Base-by-base conservation (phyloP, 306 rosid genomes). In the Cyamopsis tetragonoloba region DNA sequence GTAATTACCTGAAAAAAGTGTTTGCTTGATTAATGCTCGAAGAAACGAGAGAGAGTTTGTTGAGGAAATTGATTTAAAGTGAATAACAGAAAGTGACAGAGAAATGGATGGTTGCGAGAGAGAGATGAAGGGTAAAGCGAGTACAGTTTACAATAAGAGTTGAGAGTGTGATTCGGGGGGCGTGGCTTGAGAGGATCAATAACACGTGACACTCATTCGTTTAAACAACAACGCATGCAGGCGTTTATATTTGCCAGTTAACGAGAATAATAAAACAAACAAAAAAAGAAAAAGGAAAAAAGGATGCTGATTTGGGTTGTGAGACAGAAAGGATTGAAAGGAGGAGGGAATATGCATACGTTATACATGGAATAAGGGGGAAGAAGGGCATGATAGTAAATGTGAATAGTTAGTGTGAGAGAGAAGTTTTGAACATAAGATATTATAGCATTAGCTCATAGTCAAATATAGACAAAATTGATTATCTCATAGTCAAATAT, bases 301-400 rank as follows among this genome's bases (percentile, higher is more conserved):
- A 31, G 70, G 55, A 48, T 12, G 76, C 31, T 43, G 62, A 35
- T 24, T 65, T 17, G 5, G n/a, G n/a, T n/a, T 0, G 6, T 6
- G 13, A 30, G 41, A 10, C 14, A 12, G 31, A 11, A 27, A 31
- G 35, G 7, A 4, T 12, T 27, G 17, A 47, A 48, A 57, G 14
- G 53, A 50, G 72, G n/a, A n/a, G n/a, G n/a, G 27, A 26, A 49
- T 55, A 8, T 3, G 62, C 75, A 77, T 64, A 66, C 80, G 74
- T 73, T 77, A 50, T 44, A 75, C 79, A 54, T 61, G 74, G 22
- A 42, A 68, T n/a, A 75, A 71, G 82, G 61, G 66, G 72, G 77
- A 43, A n/a, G n/a, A n/a, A n/a, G n/a, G 59, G 41, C 30, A 11
- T 12, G 11, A 31, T 1, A 22, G 17, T 4, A 6, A 49, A 30